A percentile compares a stretch with the other conserved stretches of the same genome.
These are phyloP conservation scores for Biscogniauxia mediterranea DNA, from an alignment of 2,329 filamentous ascomycete species.

Conservation along the genomic window DNA sequence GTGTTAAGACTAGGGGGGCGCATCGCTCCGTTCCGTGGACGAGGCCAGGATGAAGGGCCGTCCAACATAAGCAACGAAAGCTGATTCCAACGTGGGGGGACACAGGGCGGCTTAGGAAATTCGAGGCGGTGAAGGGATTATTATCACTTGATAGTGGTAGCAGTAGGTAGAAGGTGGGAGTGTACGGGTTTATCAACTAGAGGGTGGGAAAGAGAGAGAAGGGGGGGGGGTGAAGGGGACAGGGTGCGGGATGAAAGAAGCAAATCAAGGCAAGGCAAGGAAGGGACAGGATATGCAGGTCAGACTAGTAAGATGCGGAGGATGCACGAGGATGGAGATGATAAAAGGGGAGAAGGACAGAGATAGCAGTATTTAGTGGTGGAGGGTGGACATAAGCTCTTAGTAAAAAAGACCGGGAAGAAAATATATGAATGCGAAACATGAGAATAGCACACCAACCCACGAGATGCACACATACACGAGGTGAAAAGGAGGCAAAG, in stretches of 20 bases:
- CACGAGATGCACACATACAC: too few species aligned
- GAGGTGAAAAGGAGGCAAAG: not conserved
- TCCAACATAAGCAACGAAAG: slow-evolving; percentile 25
- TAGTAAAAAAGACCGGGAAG: not conserved
- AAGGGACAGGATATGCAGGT: slow-evolving; percentile 14
- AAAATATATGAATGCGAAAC: not conserved
- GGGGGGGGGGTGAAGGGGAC: not conserved
- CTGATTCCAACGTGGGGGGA: slow-evolving; percentile 21
- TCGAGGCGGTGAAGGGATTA: slow-evolving; percentile 23
- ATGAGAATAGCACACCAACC: not conserved
- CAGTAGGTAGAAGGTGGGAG: not conserved
- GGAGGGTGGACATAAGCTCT: not conserved
- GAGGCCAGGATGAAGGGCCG: slow-evolving; percentile 16
- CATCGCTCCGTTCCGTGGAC: slow-evolving; percentile 26
- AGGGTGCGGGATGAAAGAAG: slow-evolving; percentile 2
- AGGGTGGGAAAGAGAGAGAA: not conserved
- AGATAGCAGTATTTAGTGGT: not conserved
- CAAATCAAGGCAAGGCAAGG: slow-evolving; percentile 12
- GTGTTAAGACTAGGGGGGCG: slow-evolving; percentile 14
- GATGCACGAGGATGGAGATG: slow-evolving; percentile 3
- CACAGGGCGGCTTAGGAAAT: slow-evolving; percentile 19
- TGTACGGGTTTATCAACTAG: not conserved
- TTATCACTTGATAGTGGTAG: slow-evolving; percentile 6
- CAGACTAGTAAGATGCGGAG: slow-evolving; percentile 15
- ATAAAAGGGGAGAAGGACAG: slow-evolving; percentile 9